Evolutionary conservation across 306 rosid genomes (phyloP), one percentile per base, ranked within the genome.

Genomic region (Acacia acuminata): DNA sequence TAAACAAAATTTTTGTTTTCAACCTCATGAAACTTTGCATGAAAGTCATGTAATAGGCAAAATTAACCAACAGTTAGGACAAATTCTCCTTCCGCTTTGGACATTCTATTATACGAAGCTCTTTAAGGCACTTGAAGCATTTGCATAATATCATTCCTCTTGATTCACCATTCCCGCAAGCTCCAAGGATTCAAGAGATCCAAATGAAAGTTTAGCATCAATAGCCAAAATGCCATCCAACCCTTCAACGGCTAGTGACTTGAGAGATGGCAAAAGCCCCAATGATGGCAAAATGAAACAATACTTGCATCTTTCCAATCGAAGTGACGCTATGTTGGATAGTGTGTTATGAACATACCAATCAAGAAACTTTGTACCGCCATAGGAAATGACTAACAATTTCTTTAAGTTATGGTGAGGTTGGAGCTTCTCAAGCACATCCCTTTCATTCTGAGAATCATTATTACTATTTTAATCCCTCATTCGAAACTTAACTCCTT

Each of bases 361-460:
- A 20, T 45, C 14, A 1, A 75, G 81, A 65, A 77, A 63, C 8
- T 44, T 63, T 42, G 60, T 77, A 0, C 72, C 60, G 3, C 60
- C 22, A 51, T 16, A 51, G 22, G 3, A 0, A 1, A 4, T 15
- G 20, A 51, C 7, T 19, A 9, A 51, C 0, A 51, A 17, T 51
- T 15, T 51, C 60, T 81, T 77, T 25, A 85, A 53, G 40, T 73
- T 63, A 17, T 53, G 25, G 22, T 61, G 82, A 56, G 84, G 86
- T 51, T 78, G 80, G 2, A 85, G 55, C 66, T 81, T 58, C 53
- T 85, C 88, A 11, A 82, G 78, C 30, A 85, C 78, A 25, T 70
- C 77, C 30, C 38, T 82, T 47, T 60, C 71, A 10, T 56, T 50
- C 7, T n/a, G 5, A 8, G 56, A 58, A 2, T 61, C 74, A 10